phyloP scores from a whole-genome alignment of 768 basidiomycete species.

The Boletus fagicola region DNA sequence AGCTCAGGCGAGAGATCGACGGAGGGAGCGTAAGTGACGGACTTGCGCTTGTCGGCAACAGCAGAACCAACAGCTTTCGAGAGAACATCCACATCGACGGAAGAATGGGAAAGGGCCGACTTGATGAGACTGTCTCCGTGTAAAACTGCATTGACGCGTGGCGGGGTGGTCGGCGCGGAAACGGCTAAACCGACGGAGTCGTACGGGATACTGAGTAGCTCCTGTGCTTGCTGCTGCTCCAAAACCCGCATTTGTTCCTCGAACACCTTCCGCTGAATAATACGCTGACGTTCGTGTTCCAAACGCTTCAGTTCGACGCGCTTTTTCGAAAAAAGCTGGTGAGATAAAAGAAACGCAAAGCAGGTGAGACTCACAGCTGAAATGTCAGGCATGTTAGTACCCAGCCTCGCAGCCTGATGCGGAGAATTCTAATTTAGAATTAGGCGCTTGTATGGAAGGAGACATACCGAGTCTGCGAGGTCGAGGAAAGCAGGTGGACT shows the following conservation, averaged over 20 bases:
- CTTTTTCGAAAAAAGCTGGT: conserved; percentile 36
- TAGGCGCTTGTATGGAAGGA: conserved; percentile 9
- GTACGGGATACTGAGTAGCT: conserved; percentile 73
- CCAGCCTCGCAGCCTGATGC: conserved; percentile 72
- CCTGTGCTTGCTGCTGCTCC: conserved; percentile 87
- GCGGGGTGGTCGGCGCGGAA: conserved; percentile 86
- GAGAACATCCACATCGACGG: conserved; percentile 60
- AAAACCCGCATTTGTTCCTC: conserved; percentile 96
- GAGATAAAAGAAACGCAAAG: conserved; percentile 2
- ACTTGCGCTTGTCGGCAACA: conserved; percentile 77
- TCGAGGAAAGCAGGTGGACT: conserved; percentile 92
- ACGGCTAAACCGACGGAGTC: conserved; percentile 70
- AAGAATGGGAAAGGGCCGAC: conserved; percentile 45
- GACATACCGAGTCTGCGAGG: conserved; percentile 86
- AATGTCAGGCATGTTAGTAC: conserved; percentile 84
- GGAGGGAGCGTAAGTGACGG: conserved; percentile 79
- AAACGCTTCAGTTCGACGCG: conserved; percentile 88
- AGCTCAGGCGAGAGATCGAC: conserved; percentile 74
- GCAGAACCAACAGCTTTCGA: conserved; percentile 68
- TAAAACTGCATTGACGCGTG: conserved; percentile 71
- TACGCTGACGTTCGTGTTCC: conserved; percentile 83
- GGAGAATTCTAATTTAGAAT: conserved; percentile 5
- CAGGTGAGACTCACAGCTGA: conserved; percentile 61
- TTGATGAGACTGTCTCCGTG: conserved; percentile 52
- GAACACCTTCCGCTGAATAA: conserved; percentile 82